Base-by-base conservation (phyloP, 2,329 filamentous ascomycete species). In the Aspergillus spinulosporus region DNA sequence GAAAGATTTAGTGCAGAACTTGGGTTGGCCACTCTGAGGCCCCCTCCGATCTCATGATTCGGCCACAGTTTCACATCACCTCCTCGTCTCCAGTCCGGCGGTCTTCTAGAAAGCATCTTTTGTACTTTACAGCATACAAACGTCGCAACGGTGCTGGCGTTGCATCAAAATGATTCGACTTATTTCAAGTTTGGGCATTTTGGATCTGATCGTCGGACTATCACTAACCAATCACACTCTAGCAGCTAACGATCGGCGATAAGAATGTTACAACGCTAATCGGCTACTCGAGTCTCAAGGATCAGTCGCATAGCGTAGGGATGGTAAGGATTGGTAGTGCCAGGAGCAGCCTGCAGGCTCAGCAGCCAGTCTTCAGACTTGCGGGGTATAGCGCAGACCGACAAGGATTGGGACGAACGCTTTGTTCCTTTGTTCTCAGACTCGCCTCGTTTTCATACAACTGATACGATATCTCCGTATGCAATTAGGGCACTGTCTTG, bases 221-320 rank as follows among this genome's bases (percentile, higher is more conserved):
- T 43, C 52, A 26, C 14, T 37, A 47, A 40, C 52, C 52, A 55
- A 55, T 55, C 37, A 32, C 37, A 29, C 14, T 26, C n/a, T 28
- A 21, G 2, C 31, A 37, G n/a, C 32, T 21, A 32, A 45, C 12
- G 54, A 56, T 51, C 54, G 39, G 40, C 48, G 54, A 56, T 56
- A 56, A 56, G 49, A 56, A 21, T 52, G 54, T 56, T 56, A 44
- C 54, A 56, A 15, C 54, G 54, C 54, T 56, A 56, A 52, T 52
- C 31, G 39, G 32, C 29, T 31, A 21, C n/a, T 42, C 49, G 37
- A 43, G 44, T 39, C 44, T 42, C 43, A 47, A 46, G 42, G 32
- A 47, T 47, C 31, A 37, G 34, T 37, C 9, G 9, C 34, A 37
- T 21, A 21, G 21, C 21, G 21, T 21, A 21, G 21, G 21, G 21